Percentiles rank a stretch among this genome's conserved stretches.
Conservation (phyloP, 2,329 filamentous ascomycete genomes). For the Xylaria sp. region DNA sequence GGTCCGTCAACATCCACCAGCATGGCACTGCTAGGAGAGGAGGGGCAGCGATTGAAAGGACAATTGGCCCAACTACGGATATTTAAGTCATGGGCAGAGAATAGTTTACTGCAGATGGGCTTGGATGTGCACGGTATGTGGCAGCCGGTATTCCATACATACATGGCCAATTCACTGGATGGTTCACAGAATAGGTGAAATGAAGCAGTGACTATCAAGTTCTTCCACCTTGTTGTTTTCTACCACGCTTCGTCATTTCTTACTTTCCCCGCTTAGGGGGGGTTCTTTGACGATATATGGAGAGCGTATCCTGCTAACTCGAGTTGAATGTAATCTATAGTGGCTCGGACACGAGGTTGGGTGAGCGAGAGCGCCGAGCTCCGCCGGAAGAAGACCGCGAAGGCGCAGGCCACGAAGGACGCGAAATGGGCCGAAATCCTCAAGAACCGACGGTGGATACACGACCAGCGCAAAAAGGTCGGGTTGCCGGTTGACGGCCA, state of each 20-base stretch:
- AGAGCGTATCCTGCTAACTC: constrained; percentile 16
- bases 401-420: constrained; percentile 9
- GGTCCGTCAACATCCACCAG: neutral
- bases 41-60: constrained; percentile 8
- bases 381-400: constrained; percentile 14
- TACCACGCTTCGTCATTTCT: neutral
- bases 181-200: neutral
- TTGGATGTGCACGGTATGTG: constrained; percentile 31
- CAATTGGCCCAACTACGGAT: constrained; percentile 26
- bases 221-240: neutral
- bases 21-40: neutral
- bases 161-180: neutral
- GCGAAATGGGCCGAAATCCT: constrained; percentile 8
- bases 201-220: neutral
- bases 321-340: constrained; percentile 7
- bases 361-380: constrained; percentile 30
- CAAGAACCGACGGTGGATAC: constrained; percentile 2
- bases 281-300: neutral
- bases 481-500: constrained; percentile 18
- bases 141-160: neutral
- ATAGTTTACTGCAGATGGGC: constrained; percentile 26
- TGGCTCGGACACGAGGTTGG: constrained; percentile 29
- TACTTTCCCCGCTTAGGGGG: neutral
- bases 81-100: constrained; percentile 26
- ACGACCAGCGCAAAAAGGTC: constrained; percentile 16